Evolutionary conservation across 495 filamentous ascomycete genomes (phyloP).

Genomic region (Annulohypoxylon nitens): DNA sequence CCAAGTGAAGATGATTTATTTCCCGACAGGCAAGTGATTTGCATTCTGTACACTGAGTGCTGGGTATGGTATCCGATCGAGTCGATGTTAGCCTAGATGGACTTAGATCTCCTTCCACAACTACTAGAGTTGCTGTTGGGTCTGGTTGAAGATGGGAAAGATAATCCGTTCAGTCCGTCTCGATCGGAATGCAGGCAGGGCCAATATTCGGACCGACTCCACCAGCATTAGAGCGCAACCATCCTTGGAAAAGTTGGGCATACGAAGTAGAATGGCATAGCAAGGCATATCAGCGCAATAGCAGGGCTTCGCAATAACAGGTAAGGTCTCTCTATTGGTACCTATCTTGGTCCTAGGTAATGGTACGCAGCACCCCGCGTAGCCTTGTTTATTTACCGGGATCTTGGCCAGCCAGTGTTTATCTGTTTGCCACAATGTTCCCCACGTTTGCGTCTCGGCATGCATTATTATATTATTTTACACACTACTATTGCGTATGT

Average conservation of each 20-base stretch:
- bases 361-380: not conserved
- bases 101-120: not conserved
- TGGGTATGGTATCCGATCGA: not conserved
- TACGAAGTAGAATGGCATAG: not conserved
- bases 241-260: not conserved
- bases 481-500: too few relatives aligned
- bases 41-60: not conserved
- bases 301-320: not conserved
- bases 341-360: not conserved
- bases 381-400: not conserved
- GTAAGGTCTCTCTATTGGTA: too few relatives aligned
- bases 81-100: not conserved
- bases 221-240: not conserved
- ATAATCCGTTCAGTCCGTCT: not conserved
- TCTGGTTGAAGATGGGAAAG: not conserved
- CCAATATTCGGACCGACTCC: conserved; percentile 36
- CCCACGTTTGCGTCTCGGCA: conserved; percentile 6
- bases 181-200: conserved; percentile 1
- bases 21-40: conserved; percentile 24
- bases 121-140: not conserved
- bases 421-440: not conserved
- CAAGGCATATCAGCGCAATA: too few relatives aligned
- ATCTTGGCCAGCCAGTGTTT: not conserved
- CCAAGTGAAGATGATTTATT: conserved; percentile 20
- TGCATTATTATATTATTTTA: conserved; percentile 1